Conservation (phyloP, 2,329 filamentous ascomycete species). For the Cryphonectria radicalis region DNA sequence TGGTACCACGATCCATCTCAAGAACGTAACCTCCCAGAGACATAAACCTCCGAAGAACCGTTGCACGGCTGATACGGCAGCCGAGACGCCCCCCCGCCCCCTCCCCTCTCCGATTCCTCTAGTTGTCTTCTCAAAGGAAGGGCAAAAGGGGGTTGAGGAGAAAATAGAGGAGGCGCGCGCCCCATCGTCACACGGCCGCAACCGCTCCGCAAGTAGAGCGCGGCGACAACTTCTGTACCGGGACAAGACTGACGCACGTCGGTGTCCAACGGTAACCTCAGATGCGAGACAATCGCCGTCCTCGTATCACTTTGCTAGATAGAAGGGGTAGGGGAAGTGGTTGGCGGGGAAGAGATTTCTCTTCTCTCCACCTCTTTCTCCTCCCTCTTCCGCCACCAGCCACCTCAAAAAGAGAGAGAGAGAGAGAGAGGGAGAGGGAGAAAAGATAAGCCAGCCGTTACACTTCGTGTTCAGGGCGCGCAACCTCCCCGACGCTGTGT, state of each 20-base stretch:
- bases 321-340: background rate
- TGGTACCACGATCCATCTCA: background rate
- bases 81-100: background rate
- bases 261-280: conserved; percentile 29
- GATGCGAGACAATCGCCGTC: conserved; percentile 27
- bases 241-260: conserved; percentile 14
- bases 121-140: background rate
- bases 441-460: background rate
- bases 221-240: background rate
- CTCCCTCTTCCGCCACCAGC: background rate
- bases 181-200: too few species aligned
- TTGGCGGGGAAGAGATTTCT: background rate
- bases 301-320: conserved; percentile 11
- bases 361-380: background rate
- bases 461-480: background rate
- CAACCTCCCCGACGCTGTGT: background rate
- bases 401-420: background rate
- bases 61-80: background rate
- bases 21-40: background rate
- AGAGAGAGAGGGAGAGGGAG: background rate
- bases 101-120: too few species aligned
- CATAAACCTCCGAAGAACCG: background rate
- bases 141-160: background rate
- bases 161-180: background rate
- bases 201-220: background rate